A percentile compares a stretch with the other conserved stretches of the same genome.
phyloP scores from a whole-genome alignment of 2,329 filamentous ascomycete genomes.

The Colletotrichum siamense region DNA sequence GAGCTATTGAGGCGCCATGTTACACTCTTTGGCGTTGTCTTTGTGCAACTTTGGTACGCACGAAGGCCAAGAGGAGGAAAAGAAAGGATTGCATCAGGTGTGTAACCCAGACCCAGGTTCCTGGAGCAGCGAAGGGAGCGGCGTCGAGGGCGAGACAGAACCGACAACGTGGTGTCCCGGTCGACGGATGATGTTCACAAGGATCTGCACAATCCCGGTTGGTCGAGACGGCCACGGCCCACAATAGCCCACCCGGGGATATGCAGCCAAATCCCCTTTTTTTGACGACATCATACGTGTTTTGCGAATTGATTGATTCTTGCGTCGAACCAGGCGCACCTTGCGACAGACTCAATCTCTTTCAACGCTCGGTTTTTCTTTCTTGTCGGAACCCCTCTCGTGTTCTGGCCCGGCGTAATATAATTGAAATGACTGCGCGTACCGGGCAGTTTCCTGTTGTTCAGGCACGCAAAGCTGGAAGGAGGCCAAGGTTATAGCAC shows the following conservation, averaged over 20 bases:
- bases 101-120: background rate
- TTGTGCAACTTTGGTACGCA: background rate
- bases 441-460: background rate
- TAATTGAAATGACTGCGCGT: background rate
- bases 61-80: background rate
- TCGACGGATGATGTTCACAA: conserved; percentile 20
- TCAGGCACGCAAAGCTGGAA: background rate
- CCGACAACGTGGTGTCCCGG: conserved; percentile 14
- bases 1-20: background rate
- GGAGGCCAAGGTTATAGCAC: background rate
- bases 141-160: background rate
- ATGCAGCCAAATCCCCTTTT: conserved; percentile 2
- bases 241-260: background rate
- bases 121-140: background rate
- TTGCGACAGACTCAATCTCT: background rate
- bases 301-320: background rate
- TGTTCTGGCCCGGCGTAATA: background rate
- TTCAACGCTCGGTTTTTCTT: background rate
- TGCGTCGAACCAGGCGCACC: background rate
- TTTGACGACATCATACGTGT: conserved; percentile 9
- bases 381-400: background rate
- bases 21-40: background rate
- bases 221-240: background rate
- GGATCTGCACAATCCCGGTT: conserved; percentile 10
- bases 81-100: background rate